Evolutionary conservation across 345 rosid species (phyloP).

Genomic region (Aquilaria sinensis): DNA sequence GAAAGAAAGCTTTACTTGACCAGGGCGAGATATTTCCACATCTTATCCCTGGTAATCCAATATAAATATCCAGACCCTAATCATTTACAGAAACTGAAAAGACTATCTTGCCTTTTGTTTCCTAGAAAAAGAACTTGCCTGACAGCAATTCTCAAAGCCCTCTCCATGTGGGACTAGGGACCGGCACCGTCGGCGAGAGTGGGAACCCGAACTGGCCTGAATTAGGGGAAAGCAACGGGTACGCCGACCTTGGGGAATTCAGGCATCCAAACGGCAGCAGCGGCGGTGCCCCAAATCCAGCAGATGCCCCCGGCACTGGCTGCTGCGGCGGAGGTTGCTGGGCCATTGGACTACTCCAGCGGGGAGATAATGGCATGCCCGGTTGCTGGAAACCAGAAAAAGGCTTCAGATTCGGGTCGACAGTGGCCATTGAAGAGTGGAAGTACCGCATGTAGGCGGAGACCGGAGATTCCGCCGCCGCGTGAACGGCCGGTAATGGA

Average conservation of each 20-base stretch:
- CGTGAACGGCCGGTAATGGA: conserved; percentile 57
- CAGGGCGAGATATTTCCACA: conserved; percentile 6
- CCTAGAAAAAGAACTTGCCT: conserved; percentile 3
- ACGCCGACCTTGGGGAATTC: conserved; percentile 68
- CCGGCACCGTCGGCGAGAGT: conserved; percentile 66
- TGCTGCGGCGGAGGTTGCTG: conserved; percentile 21
- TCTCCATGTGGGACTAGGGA: conserved; percentile 64
- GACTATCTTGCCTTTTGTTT: neutral
- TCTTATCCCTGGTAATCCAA: conserved; percentile 16
- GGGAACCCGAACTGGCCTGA: conserved; percentile 53
- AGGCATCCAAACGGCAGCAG: conserved; percentile 66
- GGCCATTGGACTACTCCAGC: conserved; percentile 38
- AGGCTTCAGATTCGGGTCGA: conserved; percentile 44
- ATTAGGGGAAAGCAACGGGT: conserved; percentile 55
- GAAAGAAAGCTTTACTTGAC: conserved; percentile 7
- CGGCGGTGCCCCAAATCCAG: conserved; percentile 9
- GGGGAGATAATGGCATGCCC: conserved; percentile 60
- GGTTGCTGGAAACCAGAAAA: conserved; percentile 60
- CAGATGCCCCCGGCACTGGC: conserved; percentile 10
- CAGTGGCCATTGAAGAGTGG: conserved; percentile 35
- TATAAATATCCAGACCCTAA: conserved; percentile 14
- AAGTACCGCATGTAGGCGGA: conserved; percentile 74
- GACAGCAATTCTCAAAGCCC: conserved; percentile 31
- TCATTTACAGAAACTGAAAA: conserved; percentile 17
- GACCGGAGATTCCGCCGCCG: conserved; percentile 69